Percentiles rank a stretch among this genome's conserved stretches.
Conservation (phyloP, 1,139 yeast genomes). For the Magnusiomyces clavatus region DNA sequence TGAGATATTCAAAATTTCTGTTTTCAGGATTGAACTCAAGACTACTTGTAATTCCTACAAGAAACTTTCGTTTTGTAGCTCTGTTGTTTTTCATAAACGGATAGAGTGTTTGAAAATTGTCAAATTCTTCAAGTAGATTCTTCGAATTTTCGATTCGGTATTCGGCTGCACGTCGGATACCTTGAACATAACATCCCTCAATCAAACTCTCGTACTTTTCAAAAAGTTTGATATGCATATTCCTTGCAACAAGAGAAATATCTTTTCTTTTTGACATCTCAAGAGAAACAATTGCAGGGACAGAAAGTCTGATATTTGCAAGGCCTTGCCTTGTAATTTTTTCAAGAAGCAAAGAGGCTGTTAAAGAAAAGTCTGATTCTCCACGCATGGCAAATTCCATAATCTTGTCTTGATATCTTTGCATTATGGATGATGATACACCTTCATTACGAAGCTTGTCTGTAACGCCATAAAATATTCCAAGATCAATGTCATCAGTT, state of each 20-base stretch:
- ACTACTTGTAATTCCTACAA: conserved; percentile 32
- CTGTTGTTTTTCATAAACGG: conserved; percentile 39
- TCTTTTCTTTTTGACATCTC: conserved; percentile 44
- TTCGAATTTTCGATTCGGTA: conserved; percentile 35
- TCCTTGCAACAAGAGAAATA: conserved; percentile 44
- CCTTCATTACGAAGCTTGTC: conserved; percentile 51
- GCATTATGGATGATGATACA: conserved; percentile 63
- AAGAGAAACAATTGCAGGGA: conserved; percentile 52
- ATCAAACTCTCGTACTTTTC: conserved; percentile 65
- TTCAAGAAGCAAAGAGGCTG: conserved; percentile 49
- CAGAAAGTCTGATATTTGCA: conserved; percentile 65
- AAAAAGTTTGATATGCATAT: conserved; percentile 47
- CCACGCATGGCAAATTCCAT: conserved; percentile 43
- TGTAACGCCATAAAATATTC: conserved; percentile 47
- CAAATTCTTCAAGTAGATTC: conserved; percentile 15
- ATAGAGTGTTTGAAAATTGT: conserved; percentile 35
- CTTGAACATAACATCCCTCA: conserved; percentile 57
- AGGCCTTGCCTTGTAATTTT: conserved; percentile 55
- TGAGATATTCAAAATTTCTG: conserved; percentile 13
- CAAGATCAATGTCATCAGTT: conserved; percentile 38
- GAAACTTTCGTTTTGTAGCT: conserved; percentile 43
- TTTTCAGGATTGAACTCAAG: conserved; percentile 29
- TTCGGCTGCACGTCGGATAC: conserved; percentile 47
- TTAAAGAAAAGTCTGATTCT: conserved; percentile 39
- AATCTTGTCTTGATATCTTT: conserved; percentile 47